Conservation (phyloP, 129 eudicot genomes). For the Logfia minima region DNA sequence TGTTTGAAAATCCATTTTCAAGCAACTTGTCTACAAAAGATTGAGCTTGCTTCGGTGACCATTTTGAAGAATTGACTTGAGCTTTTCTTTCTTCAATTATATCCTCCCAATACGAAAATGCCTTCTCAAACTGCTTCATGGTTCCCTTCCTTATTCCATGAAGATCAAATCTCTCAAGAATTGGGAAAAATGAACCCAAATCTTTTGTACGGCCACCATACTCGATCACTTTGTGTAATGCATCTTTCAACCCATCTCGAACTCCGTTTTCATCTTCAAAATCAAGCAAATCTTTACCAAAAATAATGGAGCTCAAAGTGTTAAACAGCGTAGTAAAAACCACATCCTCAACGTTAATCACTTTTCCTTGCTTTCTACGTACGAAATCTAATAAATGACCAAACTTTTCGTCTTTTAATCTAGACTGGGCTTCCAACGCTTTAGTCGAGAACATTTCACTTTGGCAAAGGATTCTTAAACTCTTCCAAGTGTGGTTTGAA, state of each 20-base stretch:
- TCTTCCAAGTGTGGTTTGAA: not conserved
- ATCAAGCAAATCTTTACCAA: constrained; percentile 26
- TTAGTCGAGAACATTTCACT: constrained; percentile 17
- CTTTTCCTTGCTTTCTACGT: constrained; percentile 22
- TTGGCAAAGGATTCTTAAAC: not conserved
- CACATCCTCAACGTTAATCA: constrained; percentile 28
- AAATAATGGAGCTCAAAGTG: constrained; percentile 20
- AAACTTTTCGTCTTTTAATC: constrained; percentile 20
- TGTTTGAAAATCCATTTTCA: constrained; percentile 5
- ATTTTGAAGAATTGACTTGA: not conserved
- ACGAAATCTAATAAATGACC: constrained; percentile 23
- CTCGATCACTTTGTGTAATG: constrained; percentile 19
- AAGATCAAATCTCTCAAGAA: constrained; percentile 10
- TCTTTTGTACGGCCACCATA: too few species aligned
- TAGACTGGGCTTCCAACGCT: constrained; percentile 33
- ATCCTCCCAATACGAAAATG: constrained; percentile 6
- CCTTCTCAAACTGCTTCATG: constrained; percentile 11
- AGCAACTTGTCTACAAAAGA: constrained; percentile 21
- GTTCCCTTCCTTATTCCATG: constrained; percentile 20
- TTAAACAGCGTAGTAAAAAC: constrained; percentile 33
- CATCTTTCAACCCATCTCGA: constrained; percentile 13
- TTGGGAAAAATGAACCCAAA: not conserved
- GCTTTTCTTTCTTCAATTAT: constrained; percentile 16
- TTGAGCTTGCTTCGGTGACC: not conserved
- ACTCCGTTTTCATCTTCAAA: constrained; percentile 7